Evolutionary conservation across 768 basidiomycete genomes (phyloP).

Genomic region (Filobasidium wieringae): DNA sequence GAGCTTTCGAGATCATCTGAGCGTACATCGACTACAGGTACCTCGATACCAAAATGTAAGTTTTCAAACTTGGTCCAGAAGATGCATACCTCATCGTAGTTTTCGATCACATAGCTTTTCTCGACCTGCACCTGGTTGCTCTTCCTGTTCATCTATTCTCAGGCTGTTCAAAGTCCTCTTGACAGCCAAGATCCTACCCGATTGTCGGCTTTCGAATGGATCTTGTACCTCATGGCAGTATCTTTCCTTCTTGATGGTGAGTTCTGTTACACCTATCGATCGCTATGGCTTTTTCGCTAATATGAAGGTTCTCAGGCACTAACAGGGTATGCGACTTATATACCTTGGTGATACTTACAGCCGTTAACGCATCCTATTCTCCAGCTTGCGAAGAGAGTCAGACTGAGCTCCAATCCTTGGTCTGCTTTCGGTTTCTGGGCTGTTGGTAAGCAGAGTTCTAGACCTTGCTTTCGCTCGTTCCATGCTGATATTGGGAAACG

Average conservation of each 20-base stretch:
- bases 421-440: constrained; percentile 68
- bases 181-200: constrained; percentile 48
- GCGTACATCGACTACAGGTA: constrained; percentile 66
- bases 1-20: constrained; percentile 58
- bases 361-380: too few species aligned
- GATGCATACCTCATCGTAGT: not conserved
- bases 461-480: constrained; percentile 2
- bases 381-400: constrained; percentile 36
- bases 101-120: not conserved
- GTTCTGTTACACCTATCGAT: constrained; percentile 9
- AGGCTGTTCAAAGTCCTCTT: constrained; percentile 69
- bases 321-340: not conserved
- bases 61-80: too few species aligned
- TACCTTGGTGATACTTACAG: not conserved
- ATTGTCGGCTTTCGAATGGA: constrained; percentile 67
- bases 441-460: constrained; percentile 27
- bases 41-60: constrained; percentile 65
- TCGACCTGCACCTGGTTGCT: constrained; percentile 51
- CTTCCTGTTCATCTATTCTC: constrained; percentile 68
- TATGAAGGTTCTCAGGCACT: too few species aligned
- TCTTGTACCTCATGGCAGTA: constrained; percentile 65
- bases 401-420: constrained; percentile 50
- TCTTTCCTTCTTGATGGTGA: constrained; percentile 70
- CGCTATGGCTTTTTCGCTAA: not conserved
- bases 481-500: not conserved